A percentile compares a stretch with the other conserved stretches of the same genome.
Evolutionary conservation across 2,329 filamentous ascomycete genomes (phyloP).

Genomic region (Sporothrix variecibatus): DNA sequence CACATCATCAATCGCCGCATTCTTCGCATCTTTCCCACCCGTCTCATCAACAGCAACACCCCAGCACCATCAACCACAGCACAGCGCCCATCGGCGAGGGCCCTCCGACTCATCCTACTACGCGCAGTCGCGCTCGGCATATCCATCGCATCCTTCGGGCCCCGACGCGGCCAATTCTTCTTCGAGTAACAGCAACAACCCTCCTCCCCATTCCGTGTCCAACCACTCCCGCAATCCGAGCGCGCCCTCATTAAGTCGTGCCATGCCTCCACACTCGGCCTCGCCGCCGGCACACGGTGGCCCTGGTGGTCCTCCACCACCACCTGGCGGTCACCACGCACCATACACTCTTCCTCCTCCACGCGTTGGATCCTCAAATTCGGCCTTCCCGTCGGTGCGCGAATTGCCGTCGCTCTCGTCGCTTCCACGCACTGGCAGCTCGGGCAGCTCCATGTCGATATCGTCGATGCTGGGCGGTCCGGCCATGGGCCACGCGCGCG

Average conservation of each 20-base stretch:
- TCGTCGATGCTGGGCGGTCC: conserved; percentile 61
- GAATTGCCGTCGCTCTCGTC: conserved; percentile 55
- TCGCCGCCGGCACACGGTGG: conserved; percentile 30
- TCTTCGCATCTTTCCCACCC: conserved; percentile 31
- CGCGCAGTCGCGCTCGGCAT: conserved; percentile 41
- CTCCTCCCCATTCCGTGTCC: conserved; percentile 34
- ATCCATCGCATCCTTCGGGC: conserved; percentile 36
- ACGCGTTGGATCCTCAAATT: conserved; percentile 46
- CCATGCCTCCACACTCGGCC: conserved; percentile 47
- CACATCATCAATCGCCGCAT: conserved; percentile 2
- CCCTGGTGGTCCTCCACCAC: conserved; percentile 24
- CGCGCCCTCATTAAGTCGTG: conserved; percentile 44
- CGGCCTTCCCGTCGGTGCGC: conserved; percentile 52
- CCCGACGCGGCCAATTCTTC: background rate
- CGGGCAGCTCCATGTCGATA: conserved; percentile 62
- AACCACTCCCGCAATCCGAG: conserved; percentile 48
- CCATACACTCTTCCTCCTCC: conserved; percentile 52
- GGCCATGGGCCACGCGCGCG: conserved; percentile 40
- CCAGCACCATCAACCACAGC: conserved; percentile 19
- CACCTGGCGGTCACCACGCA: conserved; percentile 33
- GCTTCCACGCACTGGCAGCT: conserved; percentile 50
- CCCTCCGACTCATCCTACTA: conserved; percentile 49
- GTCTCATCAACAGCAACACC: conserved; percentile 27
- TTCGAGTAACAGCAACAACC: background rate
- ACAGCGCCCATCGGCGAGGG: conserved; percentile 38